A percentile compares a stretch with the other conserved stretches of the same genome.
Evolutionary conservation across 306 rosid genomes (phyloP).

Genomic region (Sicyos edulis): DNA sequence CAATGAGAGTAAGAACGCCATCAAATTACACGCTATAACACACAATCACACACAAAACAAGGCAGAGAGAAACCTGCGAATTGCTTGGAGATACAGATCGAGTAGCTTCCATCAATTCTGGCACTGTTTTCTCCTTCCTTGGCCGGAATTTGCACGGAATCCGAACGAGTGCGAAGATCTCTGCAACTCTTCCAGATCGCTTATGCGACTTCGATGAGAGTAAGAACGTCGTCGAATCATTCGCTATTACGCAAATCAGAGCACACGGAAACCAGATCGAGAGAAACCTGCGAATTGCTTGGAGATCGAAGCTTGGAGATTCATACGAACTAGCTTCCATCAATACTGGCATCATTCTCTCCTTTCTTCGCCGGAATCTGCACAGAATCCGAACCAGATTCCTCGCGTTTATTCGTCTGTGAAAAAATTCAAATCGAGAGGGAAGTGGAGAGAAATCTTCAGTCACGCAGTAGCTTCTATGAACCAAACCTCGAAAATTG

Average conservation of each 20-base stretch:
- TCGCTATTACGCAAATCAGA: background rate
- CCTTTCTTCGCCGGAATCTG: background rate
- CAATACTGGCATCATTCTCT: constrained; percentile 15
- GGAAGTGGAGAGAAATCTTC: background rate
- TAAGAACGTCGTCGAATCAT: background rate
- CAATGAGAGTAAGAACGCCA: constrained; percentile 8
- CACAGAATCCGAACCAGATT: background rate
- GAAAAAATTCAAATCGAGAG: background rate
- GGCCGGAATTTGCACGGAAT: constrained; percentile 9
- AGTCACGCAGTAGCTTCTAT: background rate
- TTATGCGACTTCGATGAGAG: constrained; percentile 40
- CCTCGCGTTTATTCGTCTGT: background rate
- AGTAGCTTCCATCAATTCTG: constrained; percentile 29
- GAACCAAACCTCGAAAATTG: background rate
- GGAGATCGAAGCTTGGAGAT: constrained; percentile 26
- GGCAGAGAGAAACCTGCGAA: constrained; percentile 41
- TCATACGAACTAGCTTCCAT: constrained; percentile 32
- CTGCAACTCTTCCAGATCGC: constrained; percentile 41
- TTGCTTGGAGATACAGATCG: constrained; percentile 29
- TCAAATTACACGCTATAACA: background rate
- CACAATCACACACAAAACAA: background rate
- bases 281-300: constrained; percentile 43
- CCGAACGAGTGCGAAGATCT: background rate
- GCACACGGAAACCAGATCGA: constrained; percentile 8
- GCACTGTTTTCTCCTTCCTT: constrained; percentile 3